phyloP scores from a whole-genome alignment of 2,329 filamentous ascomycete genomes.

The Fonsecaea pedrosoi region DNA sequence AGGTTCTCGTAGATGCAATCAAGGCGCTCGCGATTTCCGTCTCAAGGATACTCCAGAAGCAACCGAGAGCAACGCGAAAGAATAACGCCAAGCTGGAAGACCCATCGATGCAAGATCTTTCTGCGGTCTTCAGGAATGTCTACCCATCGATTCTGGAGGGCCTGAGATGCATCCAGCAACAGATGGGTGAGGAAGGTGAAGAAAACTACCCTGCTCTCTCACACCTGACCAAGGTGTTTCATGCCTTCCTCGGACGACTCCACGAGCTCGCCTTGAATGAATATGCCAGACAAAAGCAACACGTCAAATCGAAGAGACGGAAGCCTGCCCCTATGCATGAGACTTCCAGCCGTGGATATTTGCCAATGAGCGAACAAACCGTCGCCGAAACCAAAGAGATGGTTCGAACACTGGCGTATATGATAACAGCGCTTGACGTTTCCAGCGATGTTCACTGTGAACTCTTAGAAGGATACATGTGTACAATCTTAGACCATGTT shows the following conservation, averaged over 20 bases:
- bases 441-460: slow-evolving; percentile 23
- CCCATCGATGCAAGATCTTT: slow-evolving; percentile 12
- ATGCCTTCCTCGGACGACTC: slow-evolving; percentile 30
- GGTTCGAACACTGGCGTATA: slow-evolving; percentile 21
- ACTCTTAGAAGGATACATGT: slow-evolving; percentile 35
- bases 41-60: slow-evolving; percentile 9
- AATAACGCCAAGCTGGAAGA: neutral
- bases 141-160: slow-evolving; percentile 24
- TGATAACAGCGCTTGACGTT: slow-evolving; percentile 31
- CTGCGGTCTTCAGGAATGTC: slow-evolving; percentile 2
- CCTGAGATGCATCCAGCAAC: slow-evolving; percentile 3
- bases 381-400: slow-evolving; percentile 10
- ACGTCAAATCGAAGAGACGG: slow-evolving; percentile 12
- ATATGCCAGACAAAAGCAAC: slow-evolving; percentile 18
- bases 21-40: slow-evolving; percentile 12
- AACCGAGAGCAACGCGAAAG: neutral
- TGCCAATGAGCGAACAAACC: neutral
- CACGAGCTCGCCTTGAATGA: slow-evolving; percentile 35
- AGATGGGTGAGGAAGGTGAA: slow-evolving; percentile 3
- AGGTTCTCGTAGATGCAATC: slow-evolving; percentile 8
- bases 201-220: slow-evolving; percentile 12
- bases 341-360: neutral
- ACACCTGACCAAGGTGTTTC: slow-evolving; percentile 29
- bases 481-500: slow-evolving; percentile 37
- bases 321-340: neutral